A percentile compares a stretch with the other conserved stretches of the same genome.
These are phyloP conservation scores for Lachnellula willkommii DNA, from an alignment of 2,329 filamentous ascomycete genomes.

Conservation along the genomic window DNA sequence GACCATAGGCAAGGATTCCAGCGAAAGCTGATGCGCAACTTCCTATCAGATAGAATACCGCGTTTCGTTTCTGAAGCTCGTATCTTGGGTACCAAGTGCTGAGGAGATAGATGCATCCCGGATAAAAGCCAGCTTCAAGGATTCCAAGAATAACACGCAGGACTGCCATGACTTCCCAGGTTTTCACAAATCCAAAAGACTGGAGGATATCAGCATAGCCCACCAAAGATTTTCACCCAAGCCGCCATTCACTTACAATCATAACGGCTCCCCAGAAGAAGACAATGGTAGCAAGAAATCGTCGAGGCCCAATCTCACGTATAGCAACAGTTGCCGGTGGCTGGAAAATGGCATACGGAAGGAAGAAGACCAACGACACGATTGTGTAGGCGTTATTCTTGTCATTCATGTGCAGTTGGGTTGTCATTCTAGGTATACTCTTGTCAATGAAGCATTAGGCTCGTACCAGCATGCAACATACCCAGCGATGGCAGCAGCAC, in stretches of 20 bases:
- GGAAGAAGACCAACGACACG: slow-evolving; percentile 68
- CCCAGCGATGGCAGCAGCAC: slow-evolving; percentile 67
- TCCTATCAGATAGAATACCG: slow-evolving; percentile 64
- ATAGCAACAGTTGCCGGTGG: slow-evolving; percentile 65
- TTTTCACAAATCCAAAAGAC: slow-evolving; percentile 33
- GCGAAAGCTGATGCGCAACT: slow-evolving; percentile 61
- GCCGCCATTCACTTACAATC: slow-evolving; percentile 29
- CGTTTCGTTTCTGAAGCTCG: slow-evolving; percentile 65
- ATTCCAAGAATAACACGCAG: slow-evolving; percentile 27
- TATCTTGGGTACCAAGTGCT: slow-evolving; percentile 43
- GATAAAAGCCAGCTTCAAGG: slow-evolving; percentile 31
- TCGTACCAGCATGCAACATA: slow-evolving; percentile 25
- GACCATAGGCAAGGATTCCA: slow-evolving; percentile 64
- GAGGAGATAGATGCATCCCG: slow-evolving; percentile 39
- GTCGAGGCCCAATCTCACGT: slow-evolving; percentile 58
- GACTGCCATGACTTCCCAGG: slow-evolving; percentile 25
- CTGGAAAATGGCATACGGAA: slow-evolving; percentile 67
- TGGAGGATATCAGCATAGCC: not conserved
- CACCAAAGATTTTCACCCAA: too few relatives aligned
- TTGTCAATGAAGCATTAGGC: not conserved
- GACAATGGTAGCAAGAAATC: slow-evolving; percentile 47
- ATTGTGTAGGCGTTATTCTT: slow-evolving; percentile 41
- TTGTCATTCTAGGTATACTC: slow-evolving; percentile 17
- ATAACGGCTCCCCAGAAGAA: slow-evolving; percentile 41
- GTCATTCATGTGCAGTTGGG: slow-evolving; percentile 12